A percentile compares a stretch with the other conserved stretches of the same genome.
These are phyloP conservation scores for Geranium incanum DNA, from an alignment of 441 rosid species.

Conservation along the genomic window DNA sequence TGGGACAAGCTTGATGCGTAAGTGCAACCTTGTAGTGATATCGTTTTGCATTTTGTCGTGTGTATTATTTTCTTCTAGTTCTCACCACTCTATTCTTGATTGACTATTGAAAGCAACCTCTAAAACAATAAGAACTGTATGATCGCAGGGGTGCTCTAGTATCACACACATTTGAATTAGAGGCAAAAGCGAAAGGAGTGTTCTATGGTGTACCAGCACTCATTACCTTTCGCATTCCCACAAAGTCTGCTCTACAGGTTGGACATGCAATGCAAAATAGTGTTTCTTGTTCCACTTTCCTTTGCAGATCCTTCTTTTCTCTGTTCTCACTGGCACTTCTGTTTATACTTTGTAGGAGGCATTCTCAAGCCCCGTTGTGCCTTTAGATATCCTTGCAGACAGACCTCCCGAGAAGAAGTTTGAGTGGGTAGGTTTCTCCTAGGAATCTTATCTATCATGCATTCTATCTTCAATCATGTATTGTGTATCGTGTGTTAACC, in stretches of 20 bases:
- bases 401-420: conserved; percentile 63
- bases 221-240: conserved; percentile 81
- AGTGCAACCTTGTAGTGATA: conserved; percentile 29
- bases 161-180: conserved; percentile 77
- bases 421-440: conserved; percentile 47
- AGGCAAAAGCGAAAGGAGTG: conserved; percentile 68
- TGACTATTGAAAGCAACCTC: background rate
- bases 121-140: background rate
- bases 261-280: background rate
- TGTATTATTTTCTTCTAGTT: background rate
- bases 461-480: background rate
- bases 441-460: background rate
- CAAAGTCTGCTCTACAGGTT: conserved; percentile 83
- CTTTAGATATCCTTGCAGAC: conserved; percentile 80
- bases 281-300: background rate
- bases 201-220: conserved; percentile 77
- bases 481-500: background rate
- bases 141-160: conserved; percentile 64
- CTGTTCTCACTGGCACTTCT: conserved; percentile 12
- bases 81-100: background rate
- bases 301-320: background rate
- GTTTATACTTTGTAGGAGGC: conserved; percentile 38
- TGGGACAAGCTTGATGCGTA: conserved; percentile 97
- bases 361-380: conserved; percentile 70
- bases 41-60: background rate